Evolutionary conservation across 805 yeast genomes (phyloP).

Genomic region (Candida argentea): DNA sequence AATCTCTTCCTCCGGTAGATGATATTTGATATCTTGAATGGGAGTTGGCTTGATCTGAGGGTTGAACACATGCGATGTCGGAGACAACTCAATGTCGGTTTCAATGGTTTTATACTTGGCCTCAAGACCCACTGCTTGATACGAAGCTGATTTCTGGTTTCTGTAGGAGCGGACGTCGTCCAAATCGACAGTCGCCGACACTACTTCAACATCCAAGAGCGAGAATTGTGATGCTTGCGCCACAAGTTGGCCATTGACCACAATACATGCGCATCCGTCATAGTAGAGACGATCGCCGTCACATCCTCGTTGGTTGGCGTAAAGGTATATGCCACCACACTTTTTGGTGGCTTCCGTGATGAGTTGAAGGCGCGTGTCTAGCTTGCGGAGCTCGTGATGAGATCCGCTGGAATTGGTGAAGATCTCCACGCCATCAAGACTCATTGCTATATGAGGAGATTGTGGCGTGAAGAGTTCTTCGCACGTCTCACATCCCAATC

Average conservation of each 20-base stretch:
- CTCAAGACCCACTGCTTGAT: conserved; percentile 47
- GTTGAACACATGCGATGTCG: conserved; percentile 47
- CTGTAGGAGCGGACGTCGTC: conserved; percentile 86
- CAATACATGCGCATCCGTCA: conserved; percentile 94
- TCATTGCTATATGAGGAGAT: conserved; percentile 86
- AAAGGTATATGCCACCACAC: conserved; percentile 92
- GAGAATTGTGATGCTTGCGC: conserved; percentile 94
- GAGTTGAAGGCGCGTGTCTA: conserved; percentile 73
- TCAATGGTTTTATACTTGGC: conserved; percentile 46
- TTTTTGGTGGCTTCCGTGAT: conserved; percentile 89
- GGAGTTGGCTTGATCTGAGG: conserved; percentile 51
- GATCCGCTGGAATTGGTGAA: conserved; percentile 93
- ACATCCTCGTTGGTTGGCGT: conserved; percentile 94
- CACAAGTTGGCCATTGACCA: conserved; percentile 82
- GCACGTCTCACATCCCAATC: conserved; percentile 96
- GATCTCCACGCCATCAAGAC: conserved; percentile 95
- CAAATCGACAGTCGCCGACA: conserved; percentile 89
- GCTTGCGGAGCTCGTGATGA: conserved; percentile 92
- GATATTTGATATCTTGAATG: conserved; percentile 45
- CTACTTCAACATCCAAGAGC: conserved; percentile 83
- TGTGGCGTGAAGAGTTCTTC: conserved; percentile 96
- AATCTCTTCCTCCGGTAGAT: conserved; percentile 88
- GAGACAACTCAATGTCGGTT: conserved; percentile 59
- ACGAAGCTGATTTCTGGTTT: conserved; percentile 62
- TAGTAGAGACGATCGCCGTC: conserved; percentile 96